Evolutionary conservation across 768 basidiomycete genomes (phyloP).

Genomic region (Termitomyces sp.): DNA sequence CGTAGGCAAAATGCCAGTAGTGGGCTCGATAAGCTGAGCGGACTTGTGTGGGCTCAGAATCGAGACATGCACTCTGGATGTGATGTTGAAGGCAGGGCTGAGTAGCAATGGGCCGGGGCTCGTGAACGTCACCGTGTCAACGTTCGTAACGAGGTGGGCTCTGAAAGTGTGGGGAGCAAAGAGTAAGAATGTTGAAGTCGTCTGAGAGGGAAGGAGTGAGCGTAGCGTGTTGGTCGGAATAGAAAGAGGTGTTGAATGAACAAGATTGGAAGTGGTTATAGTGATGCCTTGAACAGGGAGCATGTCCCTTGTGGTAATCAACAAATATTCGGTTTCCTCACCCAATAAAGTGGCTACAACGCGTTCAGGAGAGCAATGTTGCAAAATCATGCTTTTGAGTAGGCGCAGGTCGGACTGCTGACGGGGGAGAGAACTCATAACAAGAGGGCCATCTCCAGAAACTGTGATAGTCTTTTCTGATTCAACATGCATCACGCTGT

Average conservation of each 20-base stretch:
- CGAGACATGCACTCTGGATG: slow-evolving; percentile 22
- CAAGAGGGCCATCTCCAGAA: slow-evolving; percentile 26
- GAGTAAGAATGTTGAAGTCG: slow-evolving; percentile 10
- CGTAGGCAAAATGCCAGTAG: slow-evolving; percentile 25
- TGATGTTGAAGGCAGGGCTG: slow-evolving; percentile 22
- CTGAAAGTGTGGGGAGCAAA: slow-evolving; percentile 12
- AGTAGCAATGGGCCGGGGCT: slow-evolving; percentile 19
- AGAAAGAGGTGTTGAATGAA: background rate
- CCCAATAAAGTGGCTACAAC: background rate
- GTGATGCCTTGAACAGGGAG: slow-evolving; percentile 8
- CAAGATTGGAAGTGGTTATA: background rate
- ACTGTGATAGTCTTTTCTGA: slow-evolving; percentile 20
- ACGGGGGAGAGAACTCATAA: slow-evolving; percentile 18
- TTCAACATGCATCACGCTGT: slow-evolving; percentile 21
- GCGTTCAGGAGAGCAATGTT: slow-evolving; percentile 4
- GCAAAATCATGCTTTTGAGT: slow-evolving; percentile 13
- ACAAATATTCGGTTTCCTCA: background rate
- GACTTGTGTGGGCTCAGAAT: slow-evolving; percentile 27
- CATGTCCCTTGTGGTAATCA: slow-evolving; percentile 4
- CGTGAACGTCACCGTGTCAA: background rate
- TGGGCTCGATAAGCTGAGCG: slow-evolving; percentile 9
- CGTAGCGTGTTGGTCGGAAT: slow-evolving; percentile 6
- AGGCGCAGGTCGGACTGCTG: slow-evolving; percentile 6
- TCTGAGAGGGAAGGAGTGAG: slow-evolving; percentile 3
- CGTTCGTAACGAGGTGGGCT: slow-evolving; percentile 12